A percentile compares a stretch with the other conserved stretches of the same genome.
Evolutionary conservation across 768 basidiomycete genomes (phyloP).

Genomic region (Lentinus tigrinus): DNA sequence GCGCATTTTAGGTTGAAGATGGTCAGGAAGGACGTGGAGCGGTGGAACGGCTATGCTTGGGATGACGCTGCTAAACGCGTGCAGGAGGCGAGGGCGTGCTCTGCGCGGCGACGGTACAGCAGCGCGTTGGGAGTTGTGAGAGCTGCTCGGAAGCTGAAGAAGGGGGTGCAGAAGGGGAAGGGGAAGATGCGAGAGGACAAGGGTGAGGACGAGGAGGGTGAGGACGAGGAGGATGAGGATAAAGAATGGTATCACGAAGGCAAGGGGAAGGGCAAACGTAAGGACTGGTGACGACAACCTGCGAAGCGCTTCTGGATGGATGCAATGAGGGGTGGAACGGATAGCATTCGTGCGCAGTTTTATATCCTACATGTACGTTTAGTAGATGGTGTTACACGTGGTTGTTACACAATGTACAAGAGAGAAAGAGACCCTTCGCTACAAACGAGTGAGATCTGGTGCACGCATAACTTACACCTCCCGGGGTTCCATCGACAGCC

Average conservation of each 20-base stretch:
- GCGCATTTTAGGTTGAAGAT: background rate
- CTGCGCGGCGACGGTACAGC: background rate
- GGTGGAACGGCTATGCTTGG: background rate
- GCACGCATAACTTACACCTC: constrained; percentile 2
- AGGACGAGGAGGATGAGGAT: too few relatives aligned
- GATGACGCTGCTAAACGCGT: background rate
- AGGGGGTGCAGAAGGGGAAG: background rate
- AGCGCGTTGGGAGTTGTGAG: background rate
- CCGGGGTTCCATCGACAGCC: background rate
- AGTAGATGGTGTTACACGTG: too few relatives aligned
- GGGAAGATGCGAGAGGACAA: background rate
- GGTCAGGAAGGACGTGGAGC: background rate
- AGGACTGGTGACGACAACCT: too few relatives aligned
- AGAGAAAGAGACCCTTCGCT: background rate
- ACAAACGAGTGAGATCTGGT: background rate
- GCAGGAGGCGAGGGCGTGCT: background rate
- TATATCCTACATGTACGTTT: too few relatives aligned
- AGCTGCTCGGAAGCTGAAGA: background rate
- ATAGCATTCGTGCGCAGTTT: too few relatives aligned
- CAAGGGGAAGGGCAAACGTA: too few relatives aligned
- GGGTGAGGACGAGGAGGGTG: too few relatives aligned
- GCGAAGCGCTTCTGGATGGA: too few relatives aligned
- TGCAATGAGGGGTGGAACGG: too few relatives aligned
- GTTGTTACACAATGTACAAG: background rate
- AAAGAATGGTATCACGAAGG: too few relatives aligned